These are phyloP conservation scores for Terfezia claveryi DNA, from an alignment of 495 filamentous ascomycete species.

Conservation along the genomic window DNA sequence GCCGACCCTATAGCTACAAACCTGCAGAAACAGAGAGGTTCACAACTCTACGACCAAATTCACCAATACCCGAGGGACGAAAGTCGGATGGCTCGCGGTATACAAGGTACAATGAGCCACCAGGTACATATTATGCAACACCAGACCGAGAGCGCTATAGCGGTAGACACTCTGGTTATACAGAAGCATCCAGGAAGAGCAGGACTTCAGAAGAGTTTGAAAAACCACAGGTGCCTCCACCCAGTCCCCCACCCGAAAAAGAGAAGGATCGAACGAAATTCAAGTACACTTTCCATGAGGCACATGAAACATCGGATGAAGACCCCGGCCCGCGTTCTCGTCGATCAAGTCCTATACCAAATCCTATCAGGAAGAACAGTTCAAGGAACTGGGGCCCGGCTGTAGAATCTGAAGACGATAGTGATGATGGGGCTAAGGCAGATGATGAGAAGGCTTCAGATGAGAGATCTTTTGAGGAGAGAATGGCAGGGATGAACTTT, in stretches of 20 bases:
- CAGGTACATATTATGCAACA: too few relatives aligned
- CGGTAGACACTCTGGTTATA: too few relatives aligned
- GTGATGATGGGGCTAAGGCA: background rate
- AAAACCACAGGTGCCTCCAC: too few relatives aligned
- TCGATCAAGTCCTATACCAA: too few relatives aligned
- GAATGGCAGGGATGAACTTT: background rate
- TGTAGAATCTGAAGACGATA: background rate
- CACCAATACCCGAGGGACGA: background rate
- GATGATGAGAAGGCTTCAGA: background rate
- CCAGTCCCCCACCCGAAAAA: too few relatives aligned
- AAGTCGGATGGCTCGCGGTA: background rate
- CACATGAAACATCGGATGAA: background rate
- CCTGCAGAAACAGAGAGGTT: background rate
- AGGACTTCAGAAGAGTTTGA: too few relatives aligned
- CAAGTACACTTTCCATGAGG: too few relatives aligned
- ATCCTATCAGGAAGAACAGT: too few relatives aligned
- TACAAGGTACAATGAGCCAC: background rate
- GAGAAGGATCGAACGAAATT: too few relatives aligned
- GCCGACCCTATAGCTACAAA: too few relatives aligned
- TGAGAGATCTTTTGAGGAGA: background rate
- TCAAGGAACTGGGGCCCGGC: background rate
- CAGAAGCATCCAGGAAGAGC: too few relatives aligned
- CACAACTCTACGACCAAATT: background rate
- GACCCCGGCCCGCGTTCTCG: background rate
- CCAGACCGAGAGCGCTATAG: too few relatives aligned